phyloP scores from a whole-genome alignment of 75 land plant genomes.

The Adiantum capillusveneris region DNA sequence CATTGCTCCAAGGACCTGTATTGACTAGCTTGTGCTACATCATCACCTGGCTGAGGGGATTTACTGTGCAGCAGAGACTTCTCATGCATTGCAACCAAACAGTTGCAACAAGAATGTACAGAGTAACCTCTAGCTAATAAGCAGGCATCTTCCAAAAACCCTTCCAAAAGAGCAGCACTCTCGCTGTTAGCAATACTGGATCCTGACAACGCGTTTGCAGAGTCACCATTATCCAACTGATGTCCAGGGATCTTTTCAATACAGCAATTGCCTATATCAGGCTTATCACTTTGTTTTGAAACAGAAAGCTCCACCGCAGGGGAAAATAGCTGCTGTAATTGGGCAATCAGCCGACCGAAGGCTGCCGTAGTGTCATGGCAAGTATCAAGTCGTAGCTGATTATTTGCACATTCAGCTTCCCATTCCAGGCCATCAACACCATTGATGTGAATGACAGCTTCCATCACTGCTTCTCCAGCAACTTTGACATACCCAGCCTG shows the following conservation, averaged over 20 bases:
- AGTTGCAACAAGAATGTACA: too few species aligned
- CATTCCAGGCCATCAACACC: slow-evolving; percentile 38
- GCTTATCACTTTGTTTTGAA: slow-evolving; percentile 1
- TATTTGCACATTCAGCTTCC: slow-evolving; percentile 70
- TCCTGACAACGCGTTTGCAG: too few species aligned
- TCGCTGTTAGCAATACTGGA: neutral
- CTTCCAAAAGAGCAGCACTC: neutral
- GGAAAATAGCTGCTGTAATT: slow-evolving; percentile 82
- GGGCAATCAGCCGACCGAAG: slow-evolving; percentile 47
- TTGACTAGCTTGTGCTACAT: neutral
- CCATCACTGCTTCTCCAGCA: slow-evolving; percentile 62
- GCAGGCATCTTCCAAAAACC: neutral
- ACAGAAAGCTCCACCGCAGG: slow-evolving; percentile 69
- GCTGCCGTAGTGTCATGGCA: slow-evolving; percentile 88
- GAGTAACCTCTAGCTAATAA: neutral
- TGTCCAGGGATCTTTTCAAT: neutral
- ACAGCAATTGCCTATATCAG: neutral
- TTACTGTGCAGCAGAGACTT: neutral
- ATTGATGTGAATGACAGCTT: slow-evolving; percentile 46
- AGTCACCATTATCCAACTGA: too few species aligned
- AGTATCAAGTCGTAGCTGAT: slow-evolving; percentile 55
- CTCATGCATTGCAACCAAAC: too few species aligned
- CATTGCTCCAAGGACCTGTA: too few species aligned
- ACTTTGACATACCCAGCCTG: slow-evolving; percentile 77
- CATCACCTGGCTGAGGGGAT: neutral